Evolutionary conservation across 2,329 filamentous ascomycete genomes (phyloP), one percentile per base, ranked within the genome.

Genomic region (Beauveria rudraprayagi): DNA sequence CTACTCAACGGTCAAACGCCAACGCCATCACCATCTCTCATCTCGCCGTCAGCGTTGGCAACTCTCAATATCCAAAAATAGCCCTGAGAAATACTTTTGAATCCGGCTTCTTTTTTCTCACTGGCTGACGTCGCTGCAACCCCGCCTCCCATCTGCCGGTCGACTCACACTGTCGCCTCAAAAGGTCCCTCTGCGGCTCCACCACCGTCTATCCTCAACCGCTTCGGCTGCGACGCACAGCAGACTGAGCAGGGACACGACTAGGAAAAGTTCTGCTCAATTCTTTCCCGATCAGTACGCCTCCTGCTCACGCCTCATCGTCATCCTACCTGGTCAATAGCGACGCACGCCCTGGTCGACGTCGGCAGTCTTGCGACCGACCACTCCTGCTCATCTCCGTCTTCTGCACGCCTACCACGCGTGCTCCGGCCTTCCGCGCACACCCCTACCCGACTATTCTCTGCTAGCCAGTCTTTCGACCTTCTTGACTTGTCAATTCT

Each of bases 141-240:
- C 55, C 53, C 53, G 26, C 26, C 51, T 34, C n/a, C 19, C 44
- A 57, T 57, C 46, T 58, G 56, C 56, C 56, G 56, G 56, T 10
- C 56, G 56, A 59, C 56, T 59, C 56, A 44, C 10, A 22, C 22
- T 59, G 37, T 37, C 28, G 37, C 17, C 24, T 24, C 56, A 51
- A 59, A 59, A 59, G 47, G 56, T 51, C 47, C 56, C 34, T 9
- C 37, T 28, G 11, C 19, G 56, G 47, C 56, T 59, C 56, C 56
- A 59, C 56, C 47, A 52, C 41, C 28, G 47, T 44, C 44, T 48
- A 59, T 59, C 56, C 51, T 52, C 56, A 59, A 59, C 56, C 22
- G 7, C 46, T 41, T 28, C 34, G 26, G 17, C 30, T 43, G n/a
- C 56, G 37, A 59, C 56, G 17, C 24, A 51, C 56, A 52, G 16